Conservation (phyloP, 2,329 filamentous ascomycete genomes). For the Chaetomiaceae sp. region DNA sequence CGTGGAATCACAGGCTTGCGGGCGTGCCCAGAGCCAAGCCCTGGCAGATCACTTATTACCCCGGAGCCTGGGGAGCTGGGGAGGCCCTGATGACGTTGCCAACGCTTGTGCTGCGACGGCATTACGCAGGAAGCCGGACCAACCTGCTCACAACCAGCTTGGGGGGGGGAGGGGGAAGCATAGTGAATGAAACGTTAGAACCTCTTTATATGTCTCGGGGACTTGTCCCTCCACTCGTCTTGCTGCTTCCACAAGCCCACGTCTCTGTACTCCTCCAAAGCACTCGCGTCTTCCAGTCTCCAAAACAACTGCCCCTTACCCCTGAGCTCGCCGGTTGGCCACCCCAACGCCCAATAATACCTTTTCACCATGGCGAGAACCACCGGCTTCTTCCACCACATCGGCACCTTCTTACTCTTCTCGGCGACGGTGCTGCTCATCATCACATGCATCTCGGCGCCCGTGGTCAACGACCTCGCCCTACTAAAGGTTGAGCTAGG, state of each 20-base stretch:
- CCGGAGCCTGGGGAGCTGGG: background rate
- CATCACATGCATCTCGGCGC: slow-evolving; percentile 55
- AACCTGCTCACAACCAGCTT: background rate
- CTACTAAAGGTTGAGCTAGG: slow-evolving; percentile 50
- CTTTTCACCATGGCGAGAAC: slow-evolving; percentile 39
- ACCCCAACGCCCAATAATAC: background rate
- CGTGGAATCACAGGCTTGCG: background rate
- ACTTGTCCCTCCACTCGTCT: background rate
- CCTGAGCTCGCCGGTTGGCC: background rate
- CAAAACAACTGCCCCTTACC: background rate
- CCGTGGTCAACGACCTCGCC: slow-evolving; percentile 52
- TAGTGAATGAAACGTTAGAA: too few species aligned
- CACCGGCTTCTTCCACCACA: slow-evolving; percentile 50
- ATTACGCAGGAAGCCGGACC: slow-evolving; percentile 9
- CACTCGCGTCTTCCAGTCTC: background rate
- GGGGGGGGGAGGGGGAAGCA: too few species aligned
- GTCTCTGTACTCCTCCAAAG: slow-evolving; percentile 1
- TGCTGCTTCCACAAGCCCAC: background rate
- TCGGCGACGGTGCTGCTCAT: slow-evolving; percentile 52
- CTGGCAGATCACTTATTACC: slow-evolving; percentile 2
- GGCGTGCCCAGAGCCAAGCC: background rate
- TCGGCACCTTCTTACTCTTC: slow-evolving; percentile 56
- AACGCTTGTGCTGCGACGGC: background rate
- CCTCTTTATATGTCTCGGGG: background rate
- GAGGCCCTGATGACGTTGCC: slow-evolving; percentile 8